phyloP scores from a whole-genome alignment of 192 early-diverging fungal species.

The Umbelopsis sp. region DNA sequence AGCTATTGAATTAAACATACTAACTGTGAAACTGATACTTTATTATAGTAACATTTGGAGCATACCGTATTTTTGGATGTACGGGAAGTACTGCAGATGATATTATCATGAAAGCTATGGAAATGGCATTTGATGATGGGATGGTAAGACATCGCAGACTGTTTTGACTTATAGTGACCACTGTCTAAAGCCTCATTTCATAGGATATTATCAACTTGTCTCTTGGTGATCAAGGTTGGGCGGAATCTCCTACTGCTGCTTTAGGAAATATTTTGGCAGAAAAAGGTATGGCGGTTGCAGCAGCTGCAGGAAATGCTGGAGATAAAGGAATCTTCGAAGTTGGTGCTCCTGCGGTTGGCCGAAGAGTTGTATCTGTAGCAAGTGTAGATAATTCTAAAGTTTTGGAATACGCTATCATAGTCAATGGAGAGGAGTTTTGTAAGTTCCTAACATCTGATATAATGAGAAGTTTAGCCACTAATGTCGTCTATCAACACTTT shows the following conservation, averaged over 20 bases:
- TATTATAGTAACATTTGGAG: conserved; percentile 56
- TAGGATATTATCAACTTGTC: conserved; percentile 68
- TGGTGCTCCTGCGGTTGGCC: conserved; percentile 51
- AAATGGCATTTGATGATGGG: conserved; percentile 39
- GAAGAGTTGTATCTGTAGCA: conserved; percentile 61
- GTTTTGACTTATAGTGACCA: conserved; percentile 17
- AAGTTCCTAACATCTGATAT: conserved; percentile 28
- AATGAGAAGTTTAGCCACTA: not conserved
- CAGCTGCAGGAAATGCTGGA: conserved; percentile 81
- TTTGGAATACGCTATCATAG: conserved; percentile 22
- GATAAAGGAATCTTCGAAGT: conserved; percentile 56
- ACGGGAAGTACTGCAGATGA: conserved; percentile 48
- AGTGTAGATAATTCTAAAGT: conserved; percentile 53
- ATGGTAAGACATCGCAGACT: conserved; percentile 37
- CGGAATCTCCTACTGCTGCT: conserved; percentile 50
- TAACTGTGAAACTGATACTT: not conserved
- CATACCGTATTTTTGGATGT: conserved; percentile 69
- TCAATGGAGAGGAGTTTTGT: conserved; percentile 30
- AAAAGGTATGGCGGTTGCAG: conserved; percentile 60
- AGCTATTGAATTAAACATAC: no score
- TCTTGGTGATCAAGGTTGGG: conserved; percentile 62
- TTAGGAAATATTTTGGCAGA: conserved; percentile 47
- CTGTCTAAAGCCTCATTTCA: conserved; percentile 18
- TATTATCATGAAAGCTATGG: conserved; percentile 62
- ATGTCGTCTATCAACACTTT: conserved; percentile 16